Percentiles rank a stretch among this genome's conserved stretches.
These are phyloP conservation scores for Globisporangium barbulae DNA, from an alignment of 352 stramenopile genomes.

Conservation along the genomic window DNA sequence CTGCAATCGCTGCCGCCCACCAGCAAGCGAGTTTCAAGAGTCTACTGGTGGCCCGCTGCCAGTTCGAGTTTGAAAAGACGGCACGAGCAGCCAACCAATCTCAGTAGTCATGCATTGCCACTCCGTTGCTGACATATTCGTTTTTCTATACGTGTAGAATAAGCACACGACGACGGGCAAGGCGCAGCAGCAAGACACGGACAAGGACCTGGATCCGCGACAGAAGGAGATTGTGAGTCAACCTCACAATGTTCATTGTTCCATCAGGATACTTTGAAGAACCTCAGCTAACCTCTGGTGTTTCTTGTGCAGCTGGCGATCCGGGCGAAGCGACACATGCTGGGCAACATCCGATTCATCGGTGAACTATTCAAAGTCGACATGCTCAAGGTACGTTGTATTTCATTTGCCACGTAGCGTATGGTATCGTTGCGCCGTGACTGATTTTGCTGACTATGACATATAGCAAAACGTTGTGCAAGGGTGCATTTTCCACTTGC, in stretches of 20 bases:
- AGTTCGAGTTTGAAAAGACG: slow-evolving; percentile 80
- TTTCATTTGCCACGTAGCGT: neutral
- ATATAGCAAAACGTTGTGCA: slow-evolving; percentile 65
- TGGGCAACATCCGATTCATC: slow-evolving; percentile 88
- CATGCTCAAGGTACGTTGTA: slow-evolving; percentile 61
- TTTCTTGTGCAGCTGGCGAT: slow-evolving; percentile 38
- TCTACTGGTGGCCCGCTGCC: slow-evolving; percentile 72
- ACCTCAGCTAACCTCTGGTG: neutral
- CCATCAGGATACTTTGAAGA: no score
- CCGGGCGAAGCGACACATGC: slow-evolving; percentile 68
- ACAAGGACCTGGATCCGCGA: slow-evolving; percentile 39
- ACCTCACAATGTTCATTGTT: neutral
- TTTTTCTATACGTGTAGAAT: slow-evolving; percentile 26
- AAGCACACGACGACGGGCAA: slow-evolving; percentile 34
- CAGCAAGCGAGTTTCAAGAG: slow-evolving; percentile 68
- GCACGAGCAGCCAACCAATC: slow-evolving; percentile 19
- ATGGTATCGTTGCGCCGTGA: neutral
- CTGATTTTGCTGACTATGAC: neutral
- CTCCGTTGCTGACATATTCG: neutral
- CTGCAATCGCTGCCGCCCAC: slow-evolving; percentile 40
- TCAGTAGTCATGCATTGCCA: neutral
- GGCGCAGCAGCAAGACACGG: slow-evolving; percentile 35
- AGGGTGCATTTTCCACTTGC: slow-evolving; percentile 75
- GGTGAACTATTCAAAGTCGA: slow-evolving; percentile 87
- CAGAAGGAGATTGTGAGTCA: slow-evolving; percentile 54